Conservation (phyloP, 257 asterid genomes). For the Coffea eugenioides region DNA sequence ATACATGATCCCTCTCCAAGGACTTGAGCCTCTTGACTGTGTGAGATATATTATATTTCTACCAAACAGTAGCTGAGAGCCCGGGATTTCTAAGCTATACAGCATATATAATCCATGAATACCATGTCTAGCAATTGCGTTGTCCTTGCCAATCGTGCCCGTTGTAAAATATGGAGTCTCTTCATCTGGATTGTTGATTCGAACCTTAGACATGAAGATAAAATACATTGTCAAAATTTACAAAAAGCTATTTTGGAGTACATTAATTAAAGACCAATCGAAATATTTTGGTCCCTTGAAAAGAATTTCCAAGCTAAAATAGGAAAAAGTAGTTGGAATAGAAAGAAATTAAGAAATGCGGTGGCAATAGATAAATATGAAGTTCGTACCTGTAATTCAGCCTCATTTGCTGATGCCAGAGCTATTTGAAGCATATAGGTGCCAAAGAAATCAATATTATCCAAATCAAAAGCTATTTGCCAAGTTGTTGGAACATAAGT, state of each 20-base stretch:
- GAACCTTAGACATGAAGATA: slow-evolving; percentile 33
- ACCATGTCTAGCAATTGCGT: slow-evolving; percentile 84
- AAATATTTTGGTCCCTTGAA: background rate
- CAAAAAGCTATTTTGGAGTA: background rate
- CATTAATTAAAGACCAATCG: background rate
- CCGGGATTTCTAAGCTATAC: slow-evolving; percentile 40
- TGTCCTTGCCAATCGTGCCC: slow-evolving; percentile 66
- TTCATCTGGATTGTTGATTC: slow-evolving; percentile 35
- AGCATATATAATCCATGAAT: slow-evolving; percentile 73
- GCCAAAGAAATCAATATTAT: slow-evolving; percentile 24
- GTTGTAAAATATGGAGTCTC: slow-evolving; percentile 45
- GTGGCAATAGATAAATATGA: background rate
- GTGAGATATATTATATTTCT: slow-evolving; percentile 49
- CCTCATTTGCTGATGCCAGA: slow-evolving; percentile 67
- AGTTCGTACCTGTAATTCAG: slow-evolving; percentile 61
- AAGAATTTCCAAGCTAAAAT: background rate
- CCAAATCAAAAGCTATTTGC: slow-evolving; percentile 56
- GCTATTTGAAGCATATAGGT: slow-evolving; percentile 68
- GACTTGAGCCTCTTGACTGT: slow-evolving; percentile 46
- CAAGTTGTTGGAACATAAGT: slow-evolving; percentile 72
- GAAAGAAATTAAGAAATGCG: background rate
- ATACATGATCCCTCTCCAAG: slow-evolving; percentile 70
- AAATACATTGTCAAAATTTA: background rate
- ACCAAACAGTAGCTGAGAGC: slow-evolving; percentile 31
- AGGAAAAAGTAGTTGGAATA: background rate